Conservation (phyloP, 495 filamentous ascomycete species). For the Penicillium cataractarum region DNA sequence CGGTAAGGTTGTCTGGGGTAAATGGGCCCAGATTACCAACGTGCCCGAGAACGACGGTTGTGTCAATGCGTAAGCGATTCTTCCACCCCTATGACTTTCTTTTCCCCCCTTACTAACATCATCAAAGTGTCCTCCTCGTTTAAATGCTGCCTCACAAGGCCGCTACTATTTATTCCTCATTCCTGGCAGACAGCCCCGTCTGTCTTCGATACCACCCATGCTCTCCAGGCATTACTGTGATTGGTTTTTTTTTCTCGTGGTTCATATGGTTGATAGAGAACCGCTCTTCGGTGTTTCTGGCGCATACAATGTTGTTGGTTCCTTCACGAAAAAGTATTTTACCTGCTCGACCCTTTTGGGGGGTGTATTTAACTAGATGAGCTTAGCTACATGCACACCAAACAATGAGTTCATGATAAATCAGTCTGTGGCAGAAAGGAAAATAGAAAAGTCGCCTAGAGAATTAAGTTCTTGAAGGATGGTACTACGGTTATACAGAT, state of each 20-base stretch:
- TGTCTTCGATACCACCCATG: constrained; percentile 34
- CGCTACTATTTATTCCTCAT: constrained; percentile 16
- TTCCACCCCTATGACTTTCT: background rate
- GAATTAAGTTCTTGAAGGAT: background rate
- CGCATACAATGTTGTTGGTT: constrained; percentile 27
- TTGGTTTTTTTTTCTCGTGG: constrained; percentile 24
- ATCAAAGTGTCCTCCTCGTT: constrained; percentile 28
- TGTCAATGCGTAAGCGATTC: constrained; percentile 25
- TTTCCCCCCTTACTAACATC: background rate
- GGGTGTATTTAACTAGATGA: constrained; percentile 24
- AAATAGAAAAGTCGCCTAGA: background rate
- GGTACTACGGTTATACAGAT: too few relatives aligned
- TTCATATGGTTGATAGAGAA: constrained; percentile 29
- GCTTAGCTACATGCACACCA: constrained; percentile 25
- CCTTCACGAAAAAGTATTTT: constrained; percentile 35
- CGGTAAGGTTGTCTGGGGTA: constrained; percentile 91
- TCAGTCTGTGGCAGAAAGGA: too few relatives aligned
- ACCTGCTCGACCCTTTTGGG: constrained; percentile 23
- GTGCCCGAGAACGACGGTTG: constrained; percentile 47
- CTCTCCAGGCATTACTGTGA: constrained; percentile 24
- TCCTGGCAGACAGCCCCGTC: constrained; percentile 22
- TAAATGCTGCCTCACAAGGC: constrained; percentile 15
- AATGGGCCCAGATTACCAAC: constrained; percentile 75
- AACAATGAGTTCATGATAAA: constrained; percentile 19
- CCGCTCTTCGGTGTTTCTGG: constrained; percentile 34